Base-by-base conservation (phyloP, 1,284 basidiomycete genomes). In the Trichosporon ovoides region DNA sequence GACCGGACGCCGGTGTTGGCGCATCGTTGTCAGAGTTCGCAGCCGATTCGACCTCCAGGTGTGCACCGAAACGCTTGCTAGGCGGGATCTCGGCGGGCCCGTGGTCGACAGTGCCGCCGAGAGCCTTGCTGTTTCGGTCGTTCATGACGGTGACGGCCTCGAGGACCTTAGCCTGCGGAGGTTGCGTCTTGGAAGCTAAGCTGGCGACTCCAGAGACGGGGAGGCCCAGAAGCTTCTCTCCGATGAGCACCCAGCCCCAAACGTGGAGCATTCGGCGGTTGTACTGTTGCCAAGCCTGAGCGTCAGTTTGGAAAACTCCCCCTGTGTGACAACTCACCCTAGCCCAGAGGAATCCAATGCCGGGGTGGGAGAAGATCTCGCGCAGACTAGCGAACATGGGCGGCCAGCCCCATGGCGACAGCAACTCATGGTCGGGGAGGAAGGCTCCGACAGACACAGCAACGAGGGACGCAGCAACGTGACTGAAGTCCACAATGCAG, bases 241-340 rank as follows among this genome's bases (percentile, higher is more conserved):
- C 68, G 13, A 76, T 61, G 13, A 64, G 65, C 31, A 69, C 61
- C 73, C 72, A 74, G 12, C 66, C 73, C 46, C 69, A 66, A 36
- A 67, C 52, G 48, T 68, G 67, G 3, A 74, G 62, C 62, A 67
- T 67, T 31, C 69, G 61, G 20, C 72, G 65, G 46, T 66, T 68
- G 59, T 68, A 72, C 40, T 70, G 68, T 33, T 74, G 68, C 74
- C 74, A 74, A 12, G 68, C 68, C 73, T 74, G 57, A n/a, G 12
- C n/a, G 48, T 64, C 49, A 59, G 57, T 48, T 48, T 5, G 13
- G n/a, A n/a, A n/a, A n/a, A n/a, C n/a, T n/a, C n/a, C n/a, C 3
- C 7, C 6, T 14, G n/a, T 9, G 24, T 11, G 14, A 28, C n/a
- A n/a, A 62, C 71, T 62, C 56, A 73, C 74, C 57, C 59, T 68